These are phyloP conservation scores for Cutaneotrichosporon spelunceum DNA, from an alignment of 1,284 basidiomycete genomes.

Conservation along the genomic window DNA sequence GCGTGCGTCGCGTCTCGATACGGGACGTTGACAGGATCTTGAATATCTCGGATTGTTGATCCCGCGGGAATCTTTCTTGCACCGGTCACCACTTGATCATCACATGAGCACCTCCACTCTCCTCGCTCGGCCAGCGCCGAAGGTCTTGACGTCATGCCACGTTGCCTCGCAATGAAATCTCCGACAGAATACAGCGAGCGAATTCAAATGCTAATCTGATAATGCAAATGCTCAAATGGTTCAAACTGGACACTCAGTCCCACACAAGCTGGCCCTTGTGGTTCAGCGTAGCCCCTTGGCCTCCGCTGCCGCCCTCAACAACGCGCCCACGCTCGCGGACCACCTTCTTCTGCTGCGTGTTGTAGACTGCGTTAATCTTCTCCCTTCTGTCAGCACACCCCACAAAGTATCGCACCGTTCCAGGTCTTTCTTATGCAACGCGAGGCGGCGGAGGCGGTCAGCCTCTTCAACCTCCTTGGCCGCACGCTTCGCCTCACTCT, in stretches of 20 bases:
- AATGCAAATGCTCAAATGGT: neutral
- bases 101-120: neutral
- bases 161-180: no score
- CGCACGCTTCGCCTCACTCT: conserved; percentile 45
- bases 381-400: conserved; percentile 28
- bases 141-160: neutral
- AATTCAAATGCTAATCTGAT: no score
- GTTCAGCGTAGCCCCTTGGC: conserved; percentile 29
- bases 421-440: conserved; percentile 40
- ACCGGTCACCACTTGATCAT: neutral
- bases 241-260: conserved; percentile 27
- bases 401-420: conserved; percentile 34
- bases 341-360: conserved; percentile 27
- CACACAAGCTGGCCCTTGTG: conserved; percentile 44
- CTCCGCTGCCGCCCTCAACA: conserved; percentile 13
- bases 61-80: neutral
- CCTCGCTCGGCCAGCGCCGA: no score
- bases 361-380: conserved; percentile 44
- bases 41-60: neutral
- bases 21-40: neutral
- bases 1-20: neutral
- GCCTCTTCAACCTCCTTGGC: conserved; percentile 41
- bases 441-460: conserved; percentile 38
- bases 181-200: no score
- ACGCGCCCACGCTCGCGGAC: conserved; percentile 27